Conservation (phyloP, 179 eudicot genomes). For the Monotropa hypopitys region DNA sequence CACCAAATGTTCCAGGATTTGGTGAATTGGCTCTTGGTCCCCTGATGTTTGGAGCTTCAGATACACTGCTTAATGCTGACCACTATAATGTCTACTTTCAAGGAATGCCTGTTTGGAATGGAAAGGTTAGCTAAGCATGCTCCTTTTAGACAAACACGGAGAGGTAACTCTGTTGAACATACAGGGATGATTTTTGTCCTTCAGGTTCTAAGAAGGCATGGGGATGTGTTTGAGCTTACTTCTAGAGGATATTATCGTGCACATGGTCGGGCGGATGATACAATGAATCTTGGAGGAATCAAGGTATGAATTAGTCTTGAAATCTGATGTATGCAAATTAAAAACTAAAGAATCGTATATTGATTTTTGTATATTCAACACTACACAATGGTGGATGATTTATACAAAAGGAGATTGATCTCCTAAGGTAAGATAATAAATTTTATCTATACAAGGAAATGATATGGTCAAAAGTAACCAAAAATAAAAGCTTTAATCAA, state of each 20-base stretch:
- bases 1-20: conserved; percentile 42
- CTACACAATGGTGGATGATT: no score
- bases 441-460: no score
- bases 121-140: conserved; percentile 37
- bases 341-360: no score
- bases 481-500: no score
- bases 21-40: conserved; percentile 95
- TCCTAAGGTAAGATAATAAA: no score
- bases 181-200: neutral
- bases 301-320: conserved; percentile 39
- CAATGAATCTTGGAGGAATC: conserved; percentile 97
- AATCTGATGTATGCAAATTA: neutral
- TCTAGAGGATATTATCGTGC: conserved; percentile 75
- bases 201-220: conserved; percentile 82
- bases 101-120: conserved; percentile 85
- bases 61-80: conserved; percentile 67
- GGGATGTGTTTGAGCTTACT: conserved; percentile 86
- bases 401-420: no score
- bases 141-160: neutral
- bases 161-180: neutral
- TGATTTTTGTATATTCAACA: no score
- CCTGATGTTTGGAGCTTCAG: conserved; percentile 79
- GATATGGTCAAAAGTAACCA: no score
- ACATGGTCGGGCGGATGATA: conserved; percentile 99
- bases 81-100: conserved; percentile 73